These are phyloP conservation scores for Coniochaeta hoffmannii DNA, from an alignment of 2,329 filamentous ascomycete genomes.

Conservation along the genomic window DNA sequence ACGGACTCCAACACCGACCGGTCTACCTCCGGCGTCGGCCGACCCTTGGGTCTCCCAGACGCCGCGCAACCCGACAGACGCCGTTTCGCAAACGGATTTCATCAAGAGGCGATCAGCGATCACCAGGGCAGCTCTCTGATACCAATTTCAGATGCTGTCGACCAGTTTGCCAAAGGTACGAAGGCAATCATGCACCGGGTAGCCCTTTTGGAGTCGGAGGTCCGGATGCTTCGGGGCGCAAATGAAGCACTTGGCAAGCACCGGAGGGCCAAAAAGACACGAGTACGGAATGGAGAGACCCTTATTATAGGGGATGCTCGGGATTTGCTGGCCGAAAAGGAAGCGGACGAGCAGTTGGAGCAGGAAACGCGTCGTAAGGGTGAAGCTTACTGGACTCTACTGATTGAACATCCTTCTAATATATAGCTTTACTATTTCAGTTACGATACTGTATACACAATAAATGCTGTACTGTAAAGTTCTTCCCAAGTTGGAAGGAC, in stretches of 20 bases:
- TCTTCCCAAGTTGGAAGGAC: too few relatives aligned
- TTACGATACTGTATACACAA: too few relatives aligned
- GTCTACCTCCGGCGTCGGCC: too few relatives aligned
- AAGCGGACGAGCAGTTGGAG: not conserved
- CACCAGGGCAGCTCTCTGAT: slow-evolving; percentile 3
- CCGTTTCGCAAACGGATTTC: too few relatives aligned
- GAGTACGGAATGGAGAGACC: not conserved
- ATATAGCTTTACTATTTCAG: too few relatives aligned
- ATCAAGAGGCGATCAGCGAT: slow-evolving; percentile 1
- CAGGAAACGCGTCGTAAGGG: too few relatives aligned
- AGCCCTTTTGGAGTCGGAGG: slow-evolving; percentile 4
- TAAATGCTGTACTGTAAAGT: too few relatives aligned
- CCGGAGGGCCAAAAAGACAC: not conserved
- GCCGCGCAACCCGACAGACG: too few relatives aligned
- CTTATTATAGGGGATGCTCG: not conserved
- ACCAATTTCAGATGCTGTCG: slow-evolving; percentile 3
- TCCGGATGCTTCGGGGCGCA: not conserved
- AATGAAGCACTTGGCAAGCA: slow-evolving; percentile 6
- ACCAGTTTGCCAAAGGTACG: slow-evolving; percentile 6
- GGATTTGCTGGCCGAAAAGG: not conserved
- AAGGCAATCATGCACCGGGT: slow-evolving; percentile 3
- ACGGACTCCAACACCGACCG: too few relatives aligned
- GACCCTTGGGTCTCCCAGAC: too few relatives aligned
- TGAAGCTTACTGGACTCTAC: too few relatives aligned
- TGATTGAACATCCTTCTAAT: too few relatives aligned